Percentiles rank a stretch among this genome's conserved stretches.
Conservation (phyloP, 225 moss, liverwort and hornwort species). For the Lunularia cruciata region DNA sequence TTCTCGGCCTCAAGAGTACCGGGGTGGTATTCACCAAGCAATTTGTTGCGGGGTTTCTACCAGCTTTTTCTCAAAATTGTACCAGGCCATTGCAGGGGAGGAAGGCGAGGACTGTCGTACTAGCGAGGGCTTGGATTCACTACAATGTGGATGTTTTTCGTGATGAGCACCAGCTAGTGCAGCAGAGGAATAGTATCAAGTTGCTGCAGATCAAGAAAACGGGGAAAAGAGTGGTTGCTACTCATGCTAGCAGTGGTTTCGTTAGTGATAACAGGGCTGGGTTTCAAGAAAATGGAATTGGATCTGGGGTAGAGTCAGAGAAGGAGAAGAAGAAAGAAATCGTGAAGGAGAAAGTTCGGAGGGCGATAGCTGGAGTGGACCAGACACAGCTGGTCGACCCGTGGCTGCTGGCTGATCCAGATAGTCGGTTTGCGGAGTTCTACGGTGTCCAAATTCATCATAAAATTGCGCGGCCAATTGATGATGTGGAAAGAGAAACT, state of each 20-base stretch:
- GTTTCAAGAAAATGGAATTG: background rate
- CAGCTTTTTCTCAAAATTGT: too few species aligned
- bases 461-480: conserved; percentile 57
- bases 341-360: conserved; percentile 31
- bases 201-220: too few species aligned
- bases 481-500: conserved; percentile 14
- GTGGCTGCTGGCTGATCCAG: conserved; percentile 77
- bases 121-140: background rate
- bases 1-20: too few species aligned
- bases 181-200: background rate
- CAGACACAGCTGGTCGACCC: conserved; percentile 74
- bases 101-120: too few species aligned
- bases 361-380: conserved; percentile 77
- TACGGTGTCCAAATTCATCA: conserved; percentile 84
- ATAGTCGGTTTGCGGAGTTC: conserved; percentile 86
- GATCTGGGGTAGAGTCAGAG: background rate
- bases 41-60: too few species aligned
- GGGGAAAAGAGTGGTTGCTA: background rate
- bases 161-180: background rate
- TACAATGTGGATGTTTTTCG: background rate
- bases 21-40: too few species aligned
- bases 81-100: too few species aligned
- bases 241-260: background rate
- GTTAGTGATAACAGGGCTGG: background rate
- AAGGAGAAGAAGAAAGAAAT: background rate